phyloP scores from a whole-genome alignment of 1,284 basidiomycete species.

The Exobasidium cylindrosporum region DNA sequence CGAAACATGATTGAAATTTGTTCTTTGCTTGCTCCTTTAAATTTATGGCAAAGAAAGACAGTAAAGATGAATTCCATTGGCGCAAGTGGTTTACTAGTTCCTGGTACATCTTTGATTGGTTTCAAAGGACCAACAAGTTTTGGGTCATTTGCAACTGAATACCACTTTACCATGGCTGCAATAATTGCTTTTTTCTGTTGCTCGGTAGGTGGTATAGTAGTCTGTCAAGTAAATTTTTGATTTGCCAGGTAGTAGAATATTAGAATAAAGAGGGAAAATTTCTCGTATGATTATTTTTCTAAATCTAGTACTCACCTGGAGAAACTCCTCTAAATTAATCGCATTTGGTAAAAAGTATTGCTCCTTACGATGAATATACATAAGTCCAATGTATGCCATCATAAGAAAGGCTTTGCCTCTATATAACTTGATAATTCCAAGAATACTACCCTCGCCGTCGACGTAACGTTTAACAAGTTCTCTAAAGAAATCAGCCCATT shows the following conservation, averaged over 20 bases:
- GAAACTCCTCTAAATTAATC: not conserved
- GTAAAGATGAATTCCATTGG: slow-evolving; percentile 37
- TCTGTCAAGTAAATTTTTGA: too few relatives aligned
- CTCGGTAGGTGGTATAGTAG: not conserved
- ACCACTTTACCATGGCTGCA: not conserved
- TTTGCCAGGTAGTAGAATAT: too few relatives aligned
- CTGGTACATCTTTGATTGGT: slow-evolving; percentile 18
- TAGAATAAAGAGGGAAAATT: not conserved
- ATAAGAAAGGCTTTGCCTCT: slow-evolving; percentile 31
- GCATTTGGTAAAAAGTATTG: not conserved
- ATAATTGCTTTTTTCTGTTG: not conserved
- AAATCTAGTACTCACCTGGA: slow-evolving; percentile 7
- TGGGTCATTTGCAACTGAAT: not conserved
- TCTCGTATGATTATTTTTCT: not conserved
- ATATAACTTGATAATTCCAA: slow-evolving; percentile 11
- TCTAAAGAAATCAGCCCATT: slow-evolving; percentile 32
- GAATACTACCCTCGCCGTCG: slow-evolving; percentile 23
- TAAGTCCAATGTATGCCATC: slow-evolving; percentile 30
- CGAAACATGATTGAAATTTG: slow-evolving; percentile 26
- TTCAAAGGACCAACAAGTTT: not conserved
- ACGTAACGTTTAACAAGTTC: slow-evolving; percentile 34
- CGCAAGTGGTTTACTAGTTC: slow-evolving; percentile 22
- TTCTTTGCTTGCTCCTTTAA: slow-evolving; percentile 16
- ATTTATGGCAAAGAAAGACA: slow-evolving; percentile 27
- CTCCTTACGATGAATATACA: slow-evolving; percentile 17